Conservation (phyloP, 768 basidiomycete genomes). For the Termitomyces sp. region DNA sequence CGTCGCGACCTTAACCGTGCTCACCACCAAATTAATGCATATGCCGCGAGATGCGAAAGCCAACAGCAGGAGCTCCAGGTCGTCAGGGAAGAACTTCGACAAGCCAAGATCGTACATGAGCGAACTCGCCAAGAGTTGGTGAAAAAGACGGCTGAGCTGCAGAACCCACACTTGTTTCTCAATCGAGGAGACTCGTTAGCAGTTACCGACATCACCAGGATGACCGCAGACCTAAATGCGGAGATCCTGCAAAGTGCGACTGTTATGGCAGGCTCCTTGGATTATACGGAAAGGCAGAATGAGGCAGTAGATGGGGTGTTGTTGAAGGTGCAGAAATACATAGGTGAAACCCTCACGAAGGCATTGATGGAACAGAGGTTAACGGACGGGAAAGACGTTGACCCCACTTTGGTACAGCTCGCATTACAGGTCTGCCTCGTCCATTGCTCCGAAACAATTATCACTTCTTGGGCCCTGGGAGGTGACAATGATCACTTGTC, state of each 20-base stretch:
- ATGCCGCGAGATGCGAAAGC: not conserved
- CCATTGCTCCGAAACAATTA: constrained; percentile 1
- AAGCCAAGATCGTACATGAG: not conserved
- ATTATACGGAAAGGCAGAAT: not conserved
- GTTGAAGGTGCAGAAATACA: not conserved
- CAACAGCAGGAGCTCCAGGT: not conserved
- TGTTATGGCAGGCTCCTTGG: constrained; percentile 35
- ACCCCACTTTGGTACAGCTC: constrained; percentile 16
- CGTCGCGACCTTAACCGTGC: not conserved
- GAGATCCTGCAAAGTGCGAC: constrained; percentile 46
- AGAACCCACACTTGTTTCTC: constrained; percentile 13
- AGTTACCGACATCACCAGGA: constrained; percentile 17
- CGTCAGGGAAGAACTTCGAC: not conserved
- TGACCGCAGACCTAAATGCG: constrained; percentile 38
- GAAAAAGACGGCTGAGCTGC: constrained; percentile 13
- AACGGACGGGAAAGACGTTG: not conserved
- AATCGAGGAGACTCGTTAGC: constrained; percentile 17
- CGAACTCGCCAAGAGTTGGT: not conserved
- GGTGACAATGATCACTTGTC: not conserved
- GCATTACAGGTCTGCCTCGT: constrained; percentile 18
- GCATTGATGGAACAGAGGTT: not conserved
- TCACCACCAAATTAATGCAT: not conserved
- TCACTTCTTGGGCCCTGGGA: constrained; percentile 12
- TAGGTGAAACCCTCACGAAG: constrained; percentile 11
- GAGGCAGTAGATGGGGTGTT: not conserved